phyloP scores from a whole-genome alignment of 441 rosid genomes.

The Pelargonium citronellum region DNA sequence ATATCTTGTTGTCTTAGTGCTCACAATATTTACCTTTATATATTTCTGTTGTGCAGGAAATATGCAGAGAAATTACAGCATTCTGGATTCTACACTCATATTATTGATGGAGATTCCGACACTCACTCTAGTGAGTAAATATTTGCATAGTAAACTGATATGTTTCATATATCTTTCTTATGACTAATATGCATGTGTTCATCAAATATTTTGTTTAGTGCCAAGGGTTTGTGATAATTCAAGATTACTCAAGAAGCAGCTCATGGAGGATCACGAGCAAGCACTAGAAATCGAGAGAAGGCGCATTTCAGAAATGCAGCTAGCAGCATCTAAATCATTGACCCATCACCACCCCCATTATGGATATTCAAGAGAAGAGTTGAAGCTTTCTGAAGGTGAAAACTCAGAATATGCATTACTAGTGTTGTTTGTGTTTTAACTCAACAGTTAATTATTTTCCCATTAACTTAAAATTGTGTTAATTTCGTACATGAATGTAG shows the following conservation, averaged over 20 bases:
- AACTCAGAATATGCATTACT: background rate
- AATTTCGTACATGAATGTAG: too few species aligned
- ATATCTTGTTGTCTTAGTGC: too few species aligned
- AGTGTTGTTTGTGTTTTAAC: too few species aligned
- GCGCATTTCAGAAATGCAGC: constrained; percentile 33
- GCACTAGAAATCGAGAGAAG: constrained; percentile 38
- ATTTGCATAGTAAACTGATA: too few species aligned
- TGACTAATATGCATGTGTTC: too few species aligned
- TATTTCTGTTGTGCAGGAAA: constrained; percentile 29
- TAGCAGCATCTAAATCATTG: constrained; percentile 27
- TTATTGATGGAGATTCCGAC: constrained; percentile 40
- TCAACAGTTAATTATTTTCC: too few species aligned
- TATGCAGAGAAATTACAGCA: constrained; percentile 44
- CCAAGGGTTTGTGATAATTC: constrained; percentile 42
- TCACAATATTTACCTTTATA: too few species aligned
- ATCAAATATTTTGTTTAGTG: constrained; percentile 16
- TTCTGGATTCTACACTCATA: constrained; percentile 30
- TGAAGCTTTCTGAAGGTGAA: constrained; percentile 40
- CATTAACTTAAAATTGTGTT: too few species aligned
- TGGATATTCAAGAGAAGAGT: constrained; percentile 31
- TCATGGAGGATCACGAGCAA: constrained; percentile 42
- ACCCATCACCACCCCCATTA: constrained; percentile 25
- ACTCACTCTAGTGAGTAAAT: constrained; percentile 40
- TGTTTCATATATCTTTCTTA: too few species aligned
- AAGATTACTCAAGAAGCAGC: constrained; percentile 43